These are phyloP conservation scores for Tetrapisispora iriomotensis DNA, from an alignment of 805 yeast genomes.

Conservation along the genomic window DNA sequence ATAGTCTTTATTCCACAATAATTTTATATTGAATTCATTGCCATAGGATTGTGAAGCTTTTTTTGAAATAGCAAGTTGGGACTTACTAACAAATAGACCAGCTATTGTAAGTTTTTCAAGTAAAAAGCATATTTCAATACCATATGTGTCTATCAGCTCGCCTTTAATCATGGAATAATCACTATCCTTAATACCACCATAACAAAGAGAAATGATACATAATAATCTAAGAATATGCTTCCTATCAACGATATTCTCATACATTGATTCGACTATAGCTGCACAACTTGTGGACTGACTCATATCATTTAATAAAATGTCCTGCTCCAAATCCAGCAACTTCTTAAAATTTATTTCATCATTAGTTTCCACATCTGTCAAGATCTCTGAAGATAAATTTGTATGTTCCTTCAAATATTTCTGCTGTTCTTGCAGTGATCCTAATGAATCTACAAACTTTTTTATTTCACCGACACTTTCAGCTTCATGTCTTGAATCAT, in stretches of 20 bases:
- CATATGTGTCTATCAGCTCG: conserved; percentile 55
- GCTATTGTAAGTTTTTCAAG: conserved; percentile 16
- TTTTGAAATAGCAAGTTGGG: conserved; percentile 1
- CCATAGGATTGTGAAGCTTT: not conserved
- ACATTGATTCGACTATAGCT: conserved; percentile 42
- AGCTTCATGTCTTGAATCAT: conserved; percentile 48
- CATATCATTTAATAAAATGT: conserved; percentile 45
- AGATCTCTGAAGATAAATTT: conserved; percentile 53
- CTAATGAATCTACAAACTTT: conserved; percentile 59
- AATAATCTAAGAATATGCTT: conserved; percentile 43
- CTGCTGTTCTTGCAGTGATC: conserved; percentile 57
- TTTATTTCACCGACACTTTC: conserved; percentile 57
- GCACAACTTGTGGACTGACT: conserved; percentile 31
- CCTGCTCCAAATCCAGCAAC: conserved; percentile 58
- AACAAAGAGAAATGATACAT: conserved; percentile 49
- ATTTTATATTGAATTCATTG: not conserved
- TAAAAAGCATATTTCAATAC: conserved; percentile 33
- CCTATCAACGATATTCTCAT: conserved; percentile 32
- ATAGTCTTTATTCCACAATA: conserved; percentile 17
- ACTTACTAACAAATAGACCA: conserved; percentile 16
- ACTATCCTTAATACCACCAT: conserved; percentile 57
- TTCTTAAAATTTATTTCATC: conserved; percentile 30
- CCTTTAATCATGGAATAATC: conserved; percentile 48
- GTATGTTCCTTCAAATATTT: conserved; percentile 66
- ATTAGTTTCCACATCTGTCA: conserved; percentile 35